These are phyloP conservation scores for Monosporascus sp. DNA, from an alignment of 2,329 filamentous ascomycete species.

Conservation along the genomic window DNA sequence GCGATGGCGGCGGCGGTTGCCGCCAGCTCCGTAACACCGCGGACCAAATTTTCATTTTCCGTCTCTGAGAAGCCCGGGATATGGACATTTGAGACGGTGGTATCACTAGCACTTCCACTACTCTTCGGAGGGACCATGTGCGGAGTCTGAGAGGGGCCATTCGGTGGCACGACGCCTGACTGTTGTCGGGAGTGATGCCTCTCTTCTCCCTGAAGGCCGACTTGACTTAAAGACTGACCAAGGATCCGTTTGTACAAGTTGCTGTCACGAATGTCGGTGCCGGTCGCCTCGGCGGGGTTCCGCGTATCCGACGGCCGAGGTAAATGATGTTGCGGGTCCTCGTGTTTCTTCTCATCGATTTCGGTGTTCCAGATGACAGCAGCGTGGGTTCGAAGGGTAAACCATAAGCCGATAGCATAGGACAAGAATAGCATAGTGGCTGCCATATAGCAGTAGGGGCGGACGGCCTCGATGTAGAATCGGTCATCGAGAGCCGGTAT, in stretches of 20 bases:
- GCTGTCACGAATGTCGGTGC: constrained; percentile 74
- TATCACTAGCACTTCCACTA: constrained; percentile 37
- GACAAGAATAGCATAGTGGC: constrained; percentile 83
- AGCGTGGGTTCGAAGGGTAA: constrained; percentile 91
- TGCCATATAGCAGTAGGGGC: constrained; percentile 88
- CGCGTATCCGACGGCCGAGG: constrained; percentile 30
- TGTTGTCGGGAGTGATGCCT: constrained; percentile 22
- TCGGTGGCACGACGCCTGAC: constrained; percentile 27
- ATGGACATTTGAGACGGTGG: constrained; percentile 38
- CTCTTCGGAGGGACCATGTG: constrained; percentile 73
- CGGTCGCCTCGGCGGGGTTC: constrained; percentile 41
- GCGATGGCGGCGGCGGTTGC: constrained; percentile 86
- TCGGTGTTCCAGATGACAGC: constrained; percentile 96
- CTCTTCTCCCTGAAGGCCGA: constrained; percentile 59
- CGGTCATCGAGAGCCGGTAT: constrained; percentile 74
- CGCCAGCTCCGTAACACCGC: constrained; percentile 88
- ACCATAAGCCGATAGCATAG: constrained; percentile 90
- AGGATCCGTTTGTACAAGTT: constrained; percentile 90
- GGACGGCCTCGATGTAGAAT: constrained; percentile 86
- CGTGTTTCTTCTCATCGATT: constrained; percentile 67
- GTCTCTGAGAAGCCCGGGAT: constrained; percentile 72
- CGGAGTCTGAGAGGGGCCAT: constrained; percentile 48
- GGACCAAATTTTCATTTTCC: constrained; percentile 74
- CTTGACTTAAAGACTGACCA: constrained; percentile 81
- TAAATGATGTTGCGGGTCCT: constrained; percentile 36